Evolutionary conservation across 2,329 filamentous ascomycete genomes (phyloP).

Genomic region (Pyrenochaeta sp.): DNA sequence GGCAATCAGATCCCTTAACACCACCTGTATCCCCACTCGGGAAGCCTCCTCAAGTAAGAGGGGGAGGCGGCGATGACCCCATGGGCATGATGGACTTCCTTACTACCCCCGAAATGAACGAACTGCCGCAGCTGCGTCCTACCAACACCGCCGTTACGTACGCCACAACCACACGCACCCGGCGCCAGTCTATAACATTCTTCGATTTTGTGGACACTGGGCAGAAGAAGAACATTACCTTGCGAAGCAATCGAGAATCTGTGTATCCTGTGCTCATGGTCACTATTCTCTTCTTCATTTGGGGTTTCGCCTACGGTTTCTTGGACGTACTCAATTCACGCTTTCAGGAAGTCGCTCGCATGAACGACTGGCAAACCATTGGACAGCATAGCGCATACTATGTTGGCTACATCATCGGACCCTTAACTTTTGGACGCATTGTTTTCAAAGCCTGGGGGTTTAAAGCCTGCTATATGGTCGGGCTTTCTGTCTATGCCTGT

Average conservation of each 20-base stretch:
- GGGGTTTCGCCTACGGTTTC: slow-evolving; percentile 90
- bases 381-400: slow-evolving; percentile 77
- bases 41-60: slow-evolving; percentile 31
- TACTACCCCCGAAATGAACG: slow-evolving; percentile 56
- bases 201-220: slow-evolving; percentile 80
- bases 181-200: slow-evolving; percentile 59
- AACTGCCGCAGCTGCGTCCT: slow-evolving; percentile 45
- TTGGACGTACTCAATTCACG: slow-evolving; percentile 81
- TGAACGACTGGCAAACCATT: slow-evolving; percentile 69
- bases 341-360: slow-evolving; percentile 69
- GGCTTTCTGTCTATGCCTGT: slow-evolving; percentile 69
- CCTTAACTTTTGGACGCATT: slow-evolving; percentile 70
- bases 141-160: slow-evolving; percentile 45
- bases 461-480: slow-evolving; percentile 68
- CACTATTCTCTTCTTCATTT: slow-evolving; percentile 83
- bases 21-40: slow-evolving; percentile 34
- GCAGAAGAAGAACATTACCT: slow-evolving; percentile 73
- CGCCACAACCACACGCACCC: slow-evolving; percentile 34
- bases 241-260: slow-evolving; percentile 69
- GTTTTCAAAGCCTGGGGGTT: slow-evolving; percentile 68
- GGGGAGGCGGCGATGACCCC: slow-evolving; percentile 31
- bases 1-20: slow-evolving; percentile 28
- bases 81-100: slow-evolving; percentile 64
- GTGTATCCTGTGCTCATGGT: slow-evolving; percentile 78
- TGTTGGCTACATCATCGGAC: slow-evolving; percentile 74